Base-by-base conservation (phyloP, 768 basidiomycete genomes). In the Butyriboletus loyo region DNA sequence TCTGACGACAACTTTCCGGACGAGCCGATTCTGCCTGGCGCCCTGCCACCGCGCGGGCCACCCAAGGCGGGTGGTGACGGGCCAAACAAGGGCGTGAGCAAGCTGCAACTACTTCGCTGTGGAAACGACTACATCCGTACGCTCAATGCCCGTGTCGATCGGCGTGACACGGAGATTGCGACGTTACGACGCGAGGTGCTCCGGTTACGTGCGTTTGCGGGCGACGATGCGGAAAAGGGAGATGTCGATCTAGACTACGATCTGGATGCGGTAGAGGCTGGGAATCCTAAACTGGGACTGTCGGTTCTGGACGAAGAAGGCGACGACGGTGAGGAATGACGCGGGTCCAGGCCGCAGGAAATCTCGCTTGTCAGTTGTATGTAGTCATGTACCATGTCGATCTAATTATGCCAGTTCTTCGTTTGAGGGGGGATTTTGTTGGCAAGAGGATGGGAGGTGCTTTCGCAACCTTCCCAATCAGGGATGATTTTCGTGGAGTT, bases 71-170 rank as follows among this genome's bases (percentile, higher is more conserved):
- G 89, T 46, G 78, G 82, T 3, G 92, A 95, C 53, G 93, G 94
- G n/a, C 94, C 94, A 10, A 98, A 98, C 70, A 88, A 94, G 63
- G 86, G 86, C 15, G 92, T 98, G 43, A 92, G 90, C 76, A 98
- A 97, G 76, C 75, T 97, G 51, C 94, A 96, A 70, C 73, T 98
- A 34, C 71, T 98, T 50, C 84, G 92, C 53, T 95, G 91, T 63
- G 90, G 89, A 32, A 98, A 98, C 68, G 89, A 93, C 66, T 95
- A 79, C 65, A 86, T 98, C 56, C 77, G 86, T 58, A 73, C 81
- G 55, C 77, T 97, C 61, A 88, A 88, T 54, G 85, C 74, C 17
- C 81, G 89, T 28, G 80, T 95, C 44, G 86, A 89, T 49, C 77
- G 89, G 63, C 72, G 94, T 56, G 92, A 97, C 63, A 79, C 77